A percentile compares a stretch with the other conserved stretches of the same genome.
phyloP scores from a whole-genome alignment of 192 early-diverging fungal species.

The Coemansia sp. region DNA sequence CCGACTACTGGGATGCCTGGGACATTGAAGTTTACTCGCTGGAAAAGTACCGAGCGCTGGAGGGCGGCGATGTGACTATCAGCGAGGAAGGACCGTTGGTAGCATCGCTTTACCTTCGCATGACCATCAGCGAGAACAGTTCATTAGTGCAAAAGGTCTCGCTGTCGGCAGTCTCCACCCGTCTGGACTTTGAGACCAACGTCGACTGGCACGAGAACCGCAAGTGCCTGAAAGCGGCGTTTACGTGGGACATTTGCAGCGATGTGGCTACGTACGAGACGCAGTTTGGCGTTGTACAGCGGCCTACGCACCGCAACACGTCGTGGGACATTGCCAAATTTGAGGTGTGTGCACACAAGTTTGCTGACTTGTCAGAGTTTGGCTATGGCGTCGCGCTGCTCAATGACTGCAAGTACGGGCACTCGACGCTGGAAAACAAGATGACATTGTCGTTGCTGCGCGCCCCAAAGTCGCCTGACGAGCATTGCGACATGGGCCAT shows the following conservation, averaged over 20 bases:
- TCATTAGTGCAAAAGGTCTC: slow-evolving; percentile 71
- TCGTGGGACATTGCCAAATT: slow-evolving; percentile 83
- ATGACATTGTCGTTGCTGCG: slow-evolving; percentile 83
- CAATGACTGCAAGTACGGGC: slow-evolving; percentile 98
- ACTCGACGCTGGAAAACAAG: slow-evolving; percentile 72
- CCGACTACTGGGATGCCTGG: slow-evolving; percentile 83
- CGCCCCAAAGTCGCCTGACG: slow-evolving; percentile 73
- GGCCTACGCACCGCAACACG: slow-evolving; percentile 93
- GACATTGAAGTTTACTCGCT: slow-evolving; percentile 90
- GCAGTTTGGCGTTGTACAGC: slow-evolving; percentile 83
- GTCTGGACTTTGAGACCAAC: slow-evolving; percentile 82
- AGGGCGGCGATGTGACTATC: slow-evolving; percentile 51
- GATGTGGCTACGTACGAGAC: slow-evolving; percentile 93
- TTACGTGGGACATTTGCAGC: slow-evolving; percentile 75
- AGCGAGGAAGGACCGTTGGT: slow-evolving; percentile 74
- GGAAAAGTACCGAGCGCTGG: slow-evolving; percentile 72
- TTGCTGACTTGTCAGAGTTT: slow-evolving; percentile 88
- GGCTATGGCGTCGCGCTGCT: slow-evolving; percentile 91
- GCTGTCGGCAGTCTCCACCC: slow-evolving; percentile 64
- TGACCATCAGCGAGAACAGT: slow-evolving; percentile 63
- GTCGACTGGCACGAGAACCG: slow-evolving; percentile 92
- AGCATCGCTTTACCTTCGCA: slow-evolving; percentile 63
- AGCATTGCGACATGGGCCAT: slow-evolving; percentile 56
- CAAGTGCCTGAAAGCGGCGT: slow-evolving; percentile 88
- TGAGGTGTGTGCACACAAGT: slow-evolving; percentile 96